Evolutionary conservation across 2,329 filamentous ascomycete genomes (phyloP).

Genomic region (Ophiostoma tasmaniense): DNA sequence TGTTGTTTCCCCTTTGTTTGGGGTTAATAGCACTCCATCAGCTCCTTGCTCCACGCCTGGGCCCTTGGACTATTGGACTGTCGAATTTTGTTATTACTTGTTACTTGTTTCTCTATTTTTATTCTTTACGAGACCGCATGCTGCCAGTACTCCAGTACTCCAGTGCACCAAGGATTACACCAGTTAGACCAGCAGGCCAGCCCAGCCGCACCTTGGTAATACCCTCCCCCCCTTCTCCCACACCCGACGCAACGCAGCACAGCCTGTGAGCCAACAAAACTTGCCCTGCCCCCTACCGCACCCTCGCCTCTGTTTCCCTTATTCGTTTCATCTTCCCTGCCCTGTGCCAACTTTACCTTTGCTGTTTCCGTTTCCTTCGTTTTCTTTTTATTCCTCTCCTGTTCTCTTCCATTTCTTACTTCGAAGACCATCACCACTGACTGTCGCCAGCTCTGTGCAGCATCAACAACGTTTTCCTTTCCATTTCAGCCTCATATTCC

Average conservation of each 20-base stretch:
- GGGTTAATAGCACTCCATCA: not conserved
- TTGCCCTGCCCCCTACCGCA: constrained; percentile 5
- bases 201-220: constrained; percentile 14
- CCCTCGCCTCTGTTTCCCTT: not conserved
- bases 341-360: not conserved
- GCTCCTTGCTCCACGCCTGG: not conserved
- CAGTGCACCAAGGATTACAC: not conserved
- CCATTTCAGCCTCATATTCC: not conserved
- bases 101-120: not conserved
- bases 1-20: not conserved
- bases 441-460: not conserved
- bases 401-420: not conserved
- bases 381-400: not conserved
- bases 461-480: constrained; percentile 11
- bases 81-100: not conserved
- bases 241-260: constrained; percentile 6
- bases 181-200: constrained; percentile 3
- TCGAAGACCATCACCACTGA: not conserved
- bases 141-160: not conserved
- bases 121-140: constrained; percentile 4
- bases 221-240: constrained; percentile 8
- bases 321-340: constrained; percentile 3
- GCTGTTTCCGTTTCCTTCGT: constrained; percentile 1
- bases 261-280: constrained; percentile 1
- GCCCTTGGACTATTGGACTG: not conserved